A percentile compares a stretch with the other conserved stretches of the same genome.
Conservation (phyloP, 176 grass and related monocot genomes). For the Tuctoria greenei region DNA sequence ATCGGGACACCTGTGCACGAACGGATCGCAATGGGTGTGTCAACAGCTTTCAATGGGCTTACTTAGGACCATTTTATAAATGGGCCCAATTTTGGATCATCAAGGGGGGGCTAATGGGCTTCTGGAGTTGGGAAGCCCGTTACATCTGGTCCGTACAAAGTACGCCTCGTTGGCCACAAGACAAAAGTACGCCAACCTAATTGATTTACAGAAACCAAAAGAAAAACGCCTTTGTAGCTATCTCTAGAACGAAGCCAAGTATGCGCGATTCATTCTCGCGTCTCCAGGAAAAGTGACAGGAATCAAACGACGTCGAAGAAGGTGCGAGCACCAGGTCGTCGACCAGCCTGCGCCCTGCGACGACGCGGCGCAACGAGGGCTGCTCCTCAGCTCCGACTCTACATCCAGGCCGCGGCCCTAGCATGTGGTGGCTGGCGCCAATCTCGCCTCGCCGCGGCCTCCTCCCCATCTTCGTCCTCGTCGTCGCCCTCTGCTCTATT, state of each 20-base stretch:
- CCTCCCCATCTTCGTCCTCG: not conserved
- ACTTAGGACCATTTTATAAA: not conserved
- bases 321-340: not conserved
- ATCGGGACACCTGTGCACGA: not conserved
- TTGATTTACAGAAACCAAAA: accelerated
- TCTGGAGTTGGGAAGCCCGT: not conserved
- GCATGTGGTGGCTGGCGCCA: constrained; percentile 45
- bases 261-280: constrained; percentile 8
- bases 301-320: not conserved
- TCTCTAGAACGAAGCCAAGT: not conserved
- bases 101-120: not conserved
- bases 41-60: not conserved
- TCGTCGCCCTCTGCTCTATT: constrained; percentile 35
- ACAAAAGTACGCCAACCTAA: not conserved
- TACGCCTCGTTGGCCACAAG: not conserved
- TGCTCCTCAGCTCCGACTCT: not conserved
- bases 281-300: constrained; percentile 13
- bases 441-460: constrained; percentile 5
- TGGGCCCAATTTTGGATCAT: not conserved
- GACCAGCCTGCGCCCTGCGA: constrained; percentile 12
- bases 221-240: not conserved
- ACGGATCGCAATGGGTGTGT: constrained; percentile 13
- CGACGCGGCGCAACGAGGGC: not conserved
- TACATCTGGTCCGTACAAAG: not conserved
- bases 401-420: not conserved